Evolutionary conservation across 805 yeast genomes (phyloP).

Genomic region (Wickerhamiella alocasiicola): DNA sequence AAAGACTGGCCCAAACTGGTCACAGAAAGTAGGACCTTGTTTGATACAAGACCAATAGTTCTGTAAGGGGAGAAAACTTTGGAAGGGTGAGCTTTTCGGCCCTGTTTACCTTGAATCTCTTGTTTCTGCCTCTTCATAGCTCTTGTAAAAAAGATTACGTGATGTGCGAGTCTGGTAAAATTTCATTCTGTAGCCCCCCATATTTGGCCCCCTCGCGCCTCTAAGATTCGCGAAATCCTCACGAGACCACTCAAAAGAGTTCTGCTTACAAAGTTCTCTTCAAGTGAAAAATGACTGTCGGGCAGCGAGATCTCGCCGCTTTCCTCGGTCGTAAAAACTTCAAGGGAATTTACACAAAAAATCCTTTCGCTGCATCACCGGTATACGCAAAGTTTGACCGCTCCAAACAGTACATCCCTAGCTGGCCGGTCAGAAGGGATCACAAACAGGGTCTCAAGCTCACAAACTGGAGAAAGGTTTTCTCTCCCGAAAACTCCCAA

Average conservation of each 20-base stretch:
- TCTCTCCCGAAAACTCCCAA: conserved; percentile 15
- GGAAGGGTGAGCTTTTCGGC: not conserved
- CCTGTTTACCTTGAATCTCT: no score
- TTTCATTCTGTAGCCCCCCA: no score
- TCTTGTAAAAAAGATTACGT: conserved; percentile 1
- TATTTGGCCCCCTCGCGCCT: no score
- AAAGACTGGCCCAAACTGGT: conserved; percentile 83
- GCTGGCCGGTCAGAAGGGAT: conserved; percentile 24
- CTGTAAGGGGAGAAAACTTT: conserved; percentile 21
- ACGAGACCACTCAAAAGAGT: no score
- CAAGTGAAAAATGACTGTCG: conserved; percentile 17
- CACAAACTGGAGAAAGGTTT: conserved; percentile 24
- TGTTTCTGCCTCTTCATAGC: conserved; percentile 6
- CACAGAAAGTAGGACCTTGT: conserved; percentile 70
- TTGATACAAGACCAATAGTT: conserved; percentile 72
- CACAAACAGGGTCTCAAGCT: conserved; percentile 17
- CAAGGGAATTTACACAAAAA: conserved; percentile 67
- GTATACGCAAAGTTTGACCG: conserved; percentile 55
- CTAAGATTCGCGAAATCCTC: no score
- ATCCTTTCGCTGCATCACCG: conserved; percentile 45
- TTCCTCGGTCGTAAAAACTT: conserved; percentile 76
- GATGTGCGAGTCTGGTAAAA: not conserved
- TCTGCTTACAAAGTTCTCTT: no score
- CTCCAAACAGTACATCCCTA: conserved; percentile 28
- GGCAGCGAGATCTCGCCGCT: conserved; percentile 36